Evolutionary conservation across 2,329 filamentous ascomycete species (phyloP).

Genomic region (Trichoderma harzianum): DNA sequence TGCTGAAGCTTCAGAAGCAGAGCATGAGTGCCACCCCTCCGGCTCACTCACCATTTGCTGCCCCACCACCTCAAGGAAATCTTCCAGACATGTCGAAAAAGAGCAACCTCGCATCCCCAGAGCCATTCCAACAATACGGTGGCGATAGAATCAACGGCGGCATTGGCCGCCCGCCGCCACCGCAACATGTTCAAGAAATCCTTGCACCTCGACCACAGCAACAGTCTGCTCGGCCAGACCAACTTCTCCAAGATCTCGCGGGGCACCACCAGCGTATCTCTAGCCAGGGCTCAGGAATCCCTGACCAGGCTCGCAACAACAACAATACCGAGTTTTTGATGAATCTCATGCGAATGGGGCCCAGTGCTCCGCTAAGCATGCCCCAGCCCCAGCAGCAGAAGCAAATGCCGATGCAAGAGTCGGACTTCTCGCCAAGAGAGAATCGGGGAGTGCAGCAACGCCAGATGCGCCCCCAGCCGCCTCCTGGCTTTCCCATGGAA

Average conservation of each 20-base stretch:
- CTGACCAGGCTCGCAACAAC: conserved; percentile 50
- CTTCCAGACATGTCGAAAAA: conserved; percentile 31
- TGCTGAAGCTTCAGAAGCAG: conserved; percentile 73
- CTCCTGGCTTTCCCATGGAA: conserved; percentile 51
- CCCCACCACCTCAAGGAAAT: conserved; percentile 37
- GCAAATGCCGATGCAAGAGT: conserved; percentile 33
- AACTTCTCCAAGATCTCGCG: conserved; percentile 59
- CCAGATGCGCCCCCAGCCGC: conserved; percentile 44
- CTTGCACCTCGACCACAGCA: conserved; percentile 49
- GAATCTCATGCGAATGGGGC: conserved; percentile 65
- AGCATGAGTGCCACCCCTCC: conserved; percentile 46
- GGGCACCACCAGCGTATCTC: conserved; percentile 55
- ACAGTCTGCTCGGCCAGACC: conserved; percentile 53
- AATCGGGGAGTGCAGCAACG: conserved; percentile 36
- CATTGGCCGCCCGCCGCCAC: conserved; percentile 38
- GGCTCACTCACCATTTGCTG: conserved; percentile 41
- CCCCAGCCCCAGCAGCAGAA: conserved; percentile 42
- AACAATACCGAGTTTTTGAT: conserved; percentile 81
- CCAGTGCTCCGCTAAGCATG: conserved; percentile 36
- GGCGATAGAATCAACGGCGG: conserved; percentile 45
- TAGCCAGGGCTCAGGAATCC: conserved; percentile 47
- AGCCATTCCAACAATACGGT: conserved; percentile 46
- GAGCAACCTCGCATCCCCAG: conserved; percentile 45
- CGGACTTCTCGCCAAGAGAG: conserved; percentile 40
- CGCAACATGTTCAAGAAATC: conserved; percentile 49